These are phyloP conservation scores for Gossypium aridum DNA, from an alignment of 441 rosid genomes.

Conservation along the genomic window DNA sequence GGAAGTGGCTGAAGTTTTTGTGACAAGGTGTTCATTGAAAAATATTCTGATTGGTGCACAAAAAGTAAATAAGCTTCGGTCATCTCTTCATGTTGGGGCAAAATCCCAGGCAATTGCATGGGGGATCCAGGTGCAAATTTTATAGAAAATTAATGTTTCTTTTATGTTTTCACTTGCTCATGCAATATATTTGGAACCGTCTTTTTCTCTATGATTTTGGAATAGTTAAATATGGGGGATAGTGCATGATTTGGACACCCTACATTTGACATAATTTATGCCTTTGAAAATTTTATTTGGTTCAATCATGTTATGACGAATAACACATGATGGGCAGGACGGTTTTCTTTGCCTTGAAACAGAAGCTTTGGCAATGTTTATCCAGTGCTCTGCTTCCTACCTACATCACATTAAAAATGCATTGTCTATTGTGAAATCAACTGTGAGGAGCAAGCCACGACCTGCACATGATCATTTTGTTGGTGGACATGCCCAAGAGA, in stretches of 20 bases:
- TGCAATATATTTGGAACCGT: not conserved
- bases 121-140: conserved; percentile 55
- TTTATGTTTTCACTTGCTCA: conserved; percentile 8
- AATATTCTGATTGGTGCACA: conserved; percentile 41
- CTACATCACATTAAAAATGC: conserved; percentile 26
- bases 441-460: conserved; percentile 28
- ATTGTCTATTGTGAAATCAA: conserved; percentile 29
- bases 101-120: conserved; percentile 48
- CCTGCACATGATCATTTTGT: conserved; percentile 24
- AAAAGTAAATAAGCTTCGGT: conserved; percentile 47
- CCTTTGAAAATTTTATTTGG: not conserved
- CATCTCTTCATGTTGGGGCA: conserved; percentile 54
- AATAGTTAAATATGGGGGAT: not conserved
- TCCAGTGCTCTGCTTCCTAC: conserved; percentile 39
- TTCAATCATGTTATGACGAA: conserved; percentile 6
- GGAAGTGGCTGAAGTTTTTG: conserved; percentile 40
- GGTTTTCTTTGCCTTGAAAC: conserved; percentile 64
- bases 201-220: not conserved
- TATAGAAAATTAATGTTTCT: conserved; percentile 12
- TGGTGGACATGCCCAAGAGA: conserved; percentile 23
- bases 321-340: conserved; percentile 57
- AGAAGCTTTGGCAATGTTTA: conserved; percentile 42
- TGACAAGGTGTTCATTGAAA: conserved; percentile 53
- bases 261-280: not conserved
- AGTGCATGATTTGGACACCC: not conserved